Conservation (phyloP, 2,329 filamentous ascomycete species). For the Plenodomus lindquistii region DNA sequence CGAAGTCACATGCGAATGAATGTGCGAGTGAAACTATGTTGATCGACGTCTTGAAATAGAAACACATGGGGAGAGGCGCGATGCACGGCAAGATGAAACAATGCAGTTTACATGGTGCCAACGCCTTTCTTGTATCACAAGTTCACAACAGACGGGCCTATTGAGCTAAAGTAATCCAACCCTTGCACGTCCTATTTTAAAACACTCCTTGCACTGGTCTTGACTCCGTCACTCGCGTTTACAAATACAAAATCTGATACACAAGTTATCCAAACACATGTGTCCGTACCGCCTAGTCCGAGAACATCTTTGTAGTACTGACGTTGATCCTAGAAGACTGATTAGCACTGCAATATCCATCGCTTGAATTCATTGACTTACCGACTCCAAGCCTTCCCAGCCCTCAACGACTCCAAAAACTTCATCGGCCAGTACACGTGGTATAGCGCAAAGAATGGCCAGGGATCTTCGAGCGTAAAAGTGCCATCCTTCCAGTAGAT, state of each 20-base stretch:
- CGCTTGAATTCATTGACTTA: conserved; percentile 3
- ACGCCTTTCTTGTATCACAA: too few species aligned
- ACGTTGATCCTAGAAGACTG: conserved; percentile 69
- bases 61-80: too few species aligned
- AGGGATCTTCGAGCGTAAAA: conserved; percentile 54
- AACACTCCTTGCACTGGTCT: too few species aligned
- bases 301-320: conserved; percentile 65
- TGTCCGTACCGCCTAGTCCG: neutral
- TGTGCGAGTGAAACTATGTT: too few species aligned
- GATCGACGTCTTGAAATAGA: too few species aligned
- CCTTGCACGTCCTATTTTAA: too few species aligned
- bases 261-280: neutral
- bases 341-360: neutral
- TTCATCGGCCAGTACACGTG: conserved; percentile 58
- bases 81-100: neutral
- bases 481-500: conserved; percentile 56
- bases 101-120: neutral
- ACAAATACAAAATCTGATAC: neutral
- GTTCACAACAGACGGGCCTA: too few species aligned
- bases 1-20: too few species aligned
- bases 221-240: too few species aligned
- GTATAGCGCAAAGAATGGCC: conserved; percentile 57
- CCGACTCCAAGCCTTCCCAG: conserved; percentile 60
- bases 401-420: conserved; percentile 54
- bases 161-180: too few species aligned